Conservation (phyloP, 169 alveolate genomes). For the Neospora caninum region DNA sequence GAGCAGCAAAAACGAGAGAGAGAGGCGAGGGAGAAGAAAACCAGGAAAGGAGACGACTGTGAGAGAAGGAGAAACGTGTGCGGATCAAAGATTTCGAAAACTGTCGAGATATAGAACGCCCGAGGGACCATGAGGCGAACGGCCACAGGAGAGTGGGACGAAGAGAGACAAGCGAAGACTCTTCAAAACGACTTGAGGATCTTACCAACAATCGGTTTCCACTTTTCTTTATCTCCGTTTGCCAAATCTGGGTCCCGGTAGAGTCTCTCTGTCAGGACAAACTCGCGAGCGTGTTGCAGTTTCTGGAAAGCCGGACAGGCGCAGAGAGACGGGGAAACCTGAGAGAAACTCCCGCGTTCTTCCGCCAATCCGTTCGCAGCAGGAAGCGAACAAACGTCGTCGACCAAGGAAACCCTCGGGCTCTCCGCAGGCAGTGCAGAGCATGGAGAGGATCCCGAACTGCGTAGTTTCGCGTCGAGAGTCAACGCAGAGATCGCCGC, state of each 20-base stretch:
- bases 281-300: not conserved
- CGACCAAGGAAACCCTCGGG: not conserved
- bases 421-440: not conserved
- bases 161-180: no score
- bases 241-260: not conserved
- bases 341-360: not conserved
- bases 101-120: no score
- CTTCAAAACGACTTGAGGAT: no score
- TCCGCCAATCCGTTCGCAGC: not conserved
- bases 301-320: not conserved
- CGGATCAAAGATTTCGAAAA: no score
- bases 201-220: conserved; percentile 21
- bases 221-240: not conserved
- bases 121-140: no score
- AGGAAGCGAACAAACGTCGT: not conserved
- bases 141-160: no score
- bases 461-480: conserved; percentile 25
- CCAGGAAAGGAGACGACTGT: no score
- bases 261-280: not conserved
- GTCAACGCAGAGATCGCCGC: conserved; percentile 11
- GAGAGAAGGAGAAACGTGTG: no score
- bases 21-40: no score
- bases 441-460: not conserved
- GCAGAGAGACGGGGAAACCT: not conserved
- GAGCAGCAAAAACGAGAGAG: no score